phyloP scores from a whole-genome alignment of 2,329 filamentous ascomycete genomes.

The Colletotrichum sp. region DNA sequence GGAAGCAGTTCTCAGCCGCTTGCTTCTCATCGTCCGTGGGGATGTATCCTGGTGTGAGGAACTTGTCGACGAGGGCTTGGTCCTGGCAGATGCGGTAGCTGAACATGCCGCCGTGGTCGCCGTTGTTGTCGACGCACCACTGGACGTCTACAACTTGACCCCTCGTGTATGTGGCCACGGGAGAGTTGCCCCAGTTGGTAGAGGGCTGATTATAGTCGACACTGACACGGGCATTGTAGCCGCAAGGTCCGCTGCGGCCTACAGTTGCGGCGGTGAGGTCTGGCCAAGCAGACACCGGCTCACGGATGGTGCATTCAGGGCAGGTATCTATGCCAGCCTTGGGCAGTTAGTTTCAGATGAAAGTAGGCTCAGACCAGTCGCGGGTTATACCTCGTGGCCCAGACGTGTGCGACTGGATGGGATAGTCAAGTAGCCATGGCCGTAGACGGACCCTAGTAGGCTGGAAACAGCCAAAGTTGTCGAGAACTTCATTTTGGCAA shows the following conservation, averaged over 20 bases:
- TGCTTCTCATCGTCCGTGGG: conserved; percentile 58
- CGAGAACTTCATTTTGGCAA: background rate
- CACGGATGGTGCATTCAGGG: conserved; percentile 59
- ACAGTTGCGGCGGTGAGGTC: conserved; percentile 49
- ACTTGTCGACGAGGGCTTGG: conserved; percentile 54
- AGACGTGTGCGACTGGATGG: conserved; percentile 50
- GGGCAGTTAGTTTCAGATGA: background rate
- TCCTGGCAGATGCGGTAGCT: conserved; percentile 58
- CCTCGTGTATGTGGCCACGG: conserved; percentile 48
- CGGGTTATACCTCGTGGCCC: conserved; percentile 41
- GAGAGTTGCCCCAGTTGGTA: conserved; percentile 45
- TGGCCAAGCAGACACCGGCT: conserved; percentile 57
- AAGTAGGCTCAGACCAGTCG: fast-evolving
- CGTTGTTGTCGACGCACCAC: conserved; percentile 63
- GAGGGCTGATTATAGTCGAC: conserved; percentile 58
- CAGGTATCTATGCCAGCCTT: conserved; percentile 55
- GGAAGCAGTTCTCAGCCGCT: conserved; percentile 57
- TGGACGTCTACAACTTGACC: conserved; percentile 54
- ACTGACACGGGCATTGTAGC: conserved; percentile 57
- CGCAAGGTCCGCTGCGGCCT: conserved; percentile 54
- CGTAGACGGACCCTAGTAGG: conserved; percentile 25
- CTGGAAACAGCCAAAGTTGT: background rate
- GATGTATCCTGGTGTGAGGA: conserved; percentile 50
- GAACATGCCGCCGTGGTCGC: conserved; percentile 63
- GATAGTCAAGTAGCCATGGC: conserved; percentile 50